Evolutionary conservation across 345 rosid species (phyloP).

Genomic region (Triadica sebifera): DNA sequence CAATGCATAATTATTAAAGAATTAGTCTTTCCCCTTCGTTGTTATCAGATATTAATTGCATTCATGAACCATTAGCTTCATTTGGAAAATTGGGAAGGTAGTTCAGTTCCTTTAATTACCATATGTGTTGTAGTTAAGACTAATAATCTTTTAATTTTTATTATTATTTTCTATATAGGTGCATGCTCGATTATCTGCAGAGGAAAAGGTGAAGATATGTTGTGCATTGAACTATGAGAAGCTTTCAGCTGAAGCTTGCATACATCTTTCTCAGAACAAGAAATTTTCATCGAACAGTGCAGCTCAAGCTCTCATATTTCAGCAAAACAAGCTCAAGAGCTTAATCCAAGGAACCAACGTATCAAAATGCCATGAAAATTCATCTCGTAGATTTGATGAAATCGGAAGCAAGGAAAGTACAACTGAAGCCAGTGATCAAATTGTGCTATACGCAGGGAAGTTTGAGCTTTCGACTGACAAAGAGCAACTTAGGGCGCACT

Average conservation of each 20-base stretch:
- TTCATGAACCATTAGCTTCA: background rate
- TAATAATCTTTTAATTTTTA: background rate
- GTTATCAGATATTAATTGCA: background rate
- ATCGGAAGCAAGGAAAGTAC: constrained; percentile 27
- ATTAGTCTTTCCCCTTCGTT: background rate
- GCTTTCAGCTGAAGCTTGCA: constrained; percentile 57
- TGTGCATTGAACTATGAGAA: constrained; percentile 60
- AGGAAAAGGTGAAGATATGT: constrained; percentile 62
- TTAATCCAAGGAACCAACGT: constrained; percentile 29
- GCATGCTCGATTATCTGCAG: constrained; percentile 64
- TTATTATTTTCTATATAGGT: constrained; percentile 38
- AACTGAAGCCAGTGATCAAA: constrained; percentile 30
- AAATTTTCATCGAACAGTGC: constrained; percentile 56
- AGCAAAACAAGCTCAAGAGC: constrained; percentile 50
- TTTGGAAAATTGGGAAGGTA: background rate
- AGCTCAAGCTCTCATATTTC: constrained; percentile 40
- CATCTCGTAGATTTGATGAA: constrained; percentile 24
- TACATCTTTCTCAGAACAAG: constrained; percentile 53
- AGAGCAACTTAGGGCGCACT: constrained; percentile 50
- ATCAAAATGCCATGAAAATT: constrained; percentile 10
- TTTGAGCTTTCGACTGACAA: constrained; percentile 40
- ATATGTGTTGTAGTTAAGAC: background rate
- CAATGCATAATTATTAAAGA: background rate
- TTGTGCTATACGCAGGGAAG: constrained; percentile 47
- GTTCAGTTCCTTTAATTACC: background rate